Percentiles rank a stretch among this genome's conserved stretches.
Evolutionary conservation across 2,329 filamentous ascomycete genomes (phyloP).

Genomic region (Colletotrichum sansevieriae): DNA sequence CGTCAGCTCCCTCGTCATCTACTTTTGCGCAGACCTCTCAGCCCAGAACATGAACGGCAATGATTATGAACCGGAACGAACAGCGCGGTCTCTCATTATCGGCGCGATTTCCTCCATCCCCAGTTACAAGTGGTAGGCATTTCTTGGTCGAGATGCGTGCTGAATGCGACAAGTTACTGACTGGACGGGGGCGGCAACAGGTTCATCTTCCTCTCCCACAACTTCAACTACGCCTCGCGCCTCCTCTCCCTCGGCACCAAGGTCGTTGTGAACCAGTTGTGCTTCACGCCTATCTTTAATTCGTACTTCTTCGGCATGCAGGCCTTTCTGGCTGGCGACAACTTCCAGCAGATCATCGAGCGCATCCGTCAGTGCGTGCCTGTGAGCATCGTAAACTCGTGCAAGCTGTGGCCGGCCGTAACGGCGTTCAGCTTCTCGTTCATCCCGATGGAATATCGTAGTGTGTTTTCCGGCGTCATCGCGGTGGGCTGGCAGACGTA

Average conservation of each 20-base stretch:
- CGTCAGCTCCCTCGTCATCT: slow-evolving; percentile 80
- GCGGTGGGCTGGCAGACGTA: slow-evolving; percentile 96
- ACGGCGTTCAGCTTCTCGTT: slow-evolving; percentile 91
- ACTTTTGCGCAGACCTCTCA: slow-evolving; percentile 80
- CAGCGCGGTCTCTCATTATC: slow-evolving; percentile 79
- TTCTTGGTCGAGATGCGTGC: not conserved
- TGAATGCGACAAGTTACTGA: not conserved
- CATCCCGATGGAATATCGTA: slow-evolving; percentile 82
- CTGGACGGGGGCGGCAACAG: slow-evolving; percentile 53
- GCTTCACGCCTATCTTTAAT: slow-evolving; percentile 88
- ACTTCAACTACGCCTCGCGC: slow-evolving; percentile 87
- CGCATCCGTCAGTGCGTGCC: slow-evolving; percentile 83
- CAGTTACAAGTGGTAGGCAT: slow-evolving; percentile 80
- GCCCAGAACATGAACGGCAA: slow-evolving; percentile 77
- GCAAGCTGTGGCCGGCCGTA: slow-evolving; percentile 90
- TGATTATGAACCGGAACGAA: slow-evolving; percentile 77
- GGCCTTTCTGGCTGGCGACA: slow-evolving; percentile 78
- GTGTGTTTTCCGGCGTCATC: slow-evolving; percentile 82
- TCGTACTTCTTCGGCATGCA: slow-evolving; percentile 87
- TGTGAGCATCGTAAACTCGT: slow-evolving; percentile 80
- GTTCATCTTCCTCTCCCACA: slow-evolving; percentile 82
- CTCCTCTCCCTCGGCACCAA: slow-evolving; percentile 79
- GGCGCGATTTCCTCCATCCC: slow-evolving; percentile 82
- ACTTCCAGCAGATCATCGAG: slow-evolving; percentile 72
- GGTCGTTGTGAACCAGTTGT: slow-evolving; percentile 81